A percentile compares a stretch with the other conserved stretches of the same genome.
Conservation (phyloP, 2,329 filamentous ascomycete species). For the Blastomyces silverae region DNA sequence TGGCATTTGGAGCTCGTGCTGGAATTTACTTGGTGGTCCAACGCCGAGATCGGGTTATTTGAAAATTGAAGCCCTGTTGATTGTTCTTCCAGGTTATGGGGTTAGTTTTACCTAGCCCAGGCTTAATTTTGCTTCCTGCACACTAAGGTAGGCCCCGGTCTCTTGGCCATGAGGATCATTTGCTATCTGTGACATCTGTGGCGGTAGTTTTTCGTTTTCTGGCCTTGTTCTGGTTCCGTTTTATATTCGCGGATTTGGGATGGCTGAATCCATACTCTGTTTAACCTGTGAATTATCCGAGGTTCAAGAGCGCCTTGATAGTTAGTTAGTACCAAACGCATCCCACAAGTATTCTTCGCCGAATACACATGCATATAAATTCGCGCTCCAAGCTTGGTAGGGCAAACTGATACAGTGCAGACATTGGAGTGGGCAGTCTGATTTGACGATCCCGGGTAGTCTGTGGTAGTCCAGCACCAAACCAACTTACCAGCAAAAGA, state of each 20-base stretch:
- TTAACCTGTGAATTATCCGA: neutral
- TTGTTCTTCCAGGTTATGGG: neutral
- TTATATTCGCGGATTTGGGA: conserved; percentile 11
- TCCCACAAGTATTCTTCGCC: no score
- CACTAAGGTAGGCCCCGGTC: neutral
- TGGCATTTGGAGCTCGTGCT: neutral
- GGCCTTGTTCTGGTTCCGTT: neutral
- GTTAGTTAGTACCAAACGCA: no score
- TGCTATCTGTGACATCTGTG: neutral
- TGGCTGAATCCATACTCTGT: no score
- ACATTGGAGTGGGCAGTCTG: no score
- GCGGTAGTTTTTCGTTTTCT: neutral
- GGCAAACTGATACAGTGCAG: neutral
- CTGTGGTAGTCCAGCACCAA: no score
- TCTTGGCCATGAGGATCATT: conserved; percentile 1
- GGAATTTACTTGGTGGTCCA: no score
- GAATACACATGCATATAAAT: neutral
- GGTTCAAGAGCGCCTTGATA: neutral
- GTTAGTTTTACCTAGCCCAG: neutral
- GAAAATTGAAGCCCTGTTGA: neutral
- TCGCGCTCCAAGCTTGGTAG: neutral
- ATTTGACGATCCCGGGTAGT: no score
- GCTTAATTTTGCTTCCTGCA: neutral
- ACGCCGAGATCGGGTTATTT: neutral
- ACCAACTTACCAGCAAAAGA: no score